Evolutionary conservation across 768 basidiomycete genomes (phyloP), one percentile per base, ranked within the genome.

Genomic region (Rhodocollybia butyracea): DNA sequence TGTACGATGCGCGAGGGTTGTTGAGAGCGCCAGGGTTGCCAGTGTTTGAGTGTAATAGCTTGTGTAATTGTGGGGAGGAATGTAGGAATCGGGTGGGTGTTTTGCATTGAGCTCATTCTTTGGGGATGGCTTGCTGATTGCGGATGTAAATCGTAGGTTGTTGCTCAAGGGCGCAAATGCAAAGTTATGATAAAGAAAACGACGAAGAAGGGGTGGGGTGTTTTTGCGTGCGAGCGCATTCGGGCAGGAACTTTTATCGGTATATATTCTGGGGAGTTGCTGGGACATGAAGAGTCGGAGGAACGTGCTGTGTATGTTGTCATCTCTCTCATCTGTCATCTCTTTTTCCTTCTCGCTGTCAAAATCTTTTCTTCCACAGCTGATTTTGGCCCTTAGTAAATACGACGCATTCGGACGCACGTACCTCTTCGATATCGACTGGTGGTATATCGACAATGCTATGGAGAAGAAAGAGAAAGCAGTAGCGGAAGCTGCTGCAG

Each of bases 191-290:
- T 97, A 32, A 75, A 77, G 47, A 87, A 88, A 66, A 95, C 94
- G 0, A 59, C 65, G 38, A 66, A 81, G 40, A 95, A 94, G 68
- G 94, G 93, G 39, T 96, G 93, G 93, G 93, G 93, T 88, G 80
- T 95, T 2, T 87, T 90, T 64, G 84, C 83, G 34, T 82, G 80
- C 19, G 62, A 73, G 3, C 83, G 79, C 62, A 93, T 95, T 27
- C 78, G 78, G 0, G 69, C 67, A 38, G 86, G 91, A 3, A 81
- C 85, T 0, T 95, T 85, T 64, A 67, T 97, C 38, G 94, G 94
- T 2, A 77, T 93, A 3, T 97, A 97, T 65, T 74, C 92, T 1
- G 94, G 94, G 1, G 94, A 97, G 64, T 69, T 93, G 10, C 61
- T 97, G 19, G 84, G 82, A 0, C 88, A 91, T 51, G 73, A 68